Conservation (phyloP, 306 rosid genomes). For the Arachis hypogaea region DNA sequence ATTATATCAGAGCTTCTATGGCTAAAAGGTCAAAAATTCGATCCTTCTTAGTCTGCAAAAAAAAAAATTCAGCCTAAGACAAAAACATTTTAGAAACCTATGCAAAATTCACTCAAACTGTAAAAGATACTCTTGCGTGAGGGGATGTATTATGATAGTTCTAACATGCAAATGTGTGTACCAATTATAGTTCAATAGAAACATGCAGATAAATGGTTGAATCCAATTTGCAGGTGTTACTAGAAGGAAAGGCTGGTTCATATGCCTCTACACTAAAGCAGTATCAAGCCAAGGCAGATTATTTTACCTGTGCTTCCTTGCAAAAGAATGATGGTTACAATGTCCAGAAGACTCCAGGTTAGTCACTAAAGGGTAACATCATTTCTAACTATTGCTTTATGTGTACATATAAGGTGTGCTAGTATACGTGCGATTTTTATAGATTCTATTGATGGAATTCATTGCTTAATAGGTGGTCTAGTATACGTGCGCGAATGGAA, state of each 20-base stretch:
- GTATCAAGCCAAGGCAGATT: constrained; percentile 88
- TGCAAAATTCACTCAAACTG: too few species aligned
- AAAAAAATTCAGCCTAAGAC: too few species aligned
- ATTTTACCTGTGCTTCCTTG: constrained; percentile 79
- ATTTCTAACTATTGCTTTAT: not conserved
- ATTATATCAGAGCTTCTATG: too few species aligned
- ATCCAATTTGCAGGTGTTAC: constrained; percentile 53
- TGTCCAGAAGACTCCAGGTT: constrained; percentile 76
- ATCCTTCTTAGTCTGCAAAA: too few species aligned
- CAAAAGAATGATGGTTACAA: constrained; percentile 85
- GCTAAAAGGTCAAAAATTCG: too few species aligned
- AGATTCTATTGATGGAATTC: not conserved
- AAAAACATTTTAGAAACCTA: too few species aligned
- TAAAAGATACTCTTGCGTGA: too few species aligned
- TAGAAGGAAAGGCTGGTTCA: constrained; percentile 69
- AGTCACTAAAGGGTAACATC: constrained; percentile 4
- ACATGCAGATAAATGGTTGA: constrained; percentile 2
- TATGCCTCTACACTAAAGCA: constrained; percentile 67
- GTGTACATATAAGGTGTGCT: too few species aligned
- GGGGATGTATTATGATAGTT: too few species aligned
- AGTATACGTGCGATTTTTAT: too few species aligned
- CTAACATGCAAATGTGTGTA: not conserved
- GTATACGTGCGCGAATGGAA: constrained; percentile 79
- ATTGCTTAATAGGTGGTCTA: constrained; percentile 60
- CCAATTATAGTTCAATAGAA: constrained; percentile 14